Percentiles rank a stretch among this genome's conserved stretches.
Conservation (phyloP, 2,329 filamentous ascomycete species). For the Verticillium nonalfalfae region DNA sequence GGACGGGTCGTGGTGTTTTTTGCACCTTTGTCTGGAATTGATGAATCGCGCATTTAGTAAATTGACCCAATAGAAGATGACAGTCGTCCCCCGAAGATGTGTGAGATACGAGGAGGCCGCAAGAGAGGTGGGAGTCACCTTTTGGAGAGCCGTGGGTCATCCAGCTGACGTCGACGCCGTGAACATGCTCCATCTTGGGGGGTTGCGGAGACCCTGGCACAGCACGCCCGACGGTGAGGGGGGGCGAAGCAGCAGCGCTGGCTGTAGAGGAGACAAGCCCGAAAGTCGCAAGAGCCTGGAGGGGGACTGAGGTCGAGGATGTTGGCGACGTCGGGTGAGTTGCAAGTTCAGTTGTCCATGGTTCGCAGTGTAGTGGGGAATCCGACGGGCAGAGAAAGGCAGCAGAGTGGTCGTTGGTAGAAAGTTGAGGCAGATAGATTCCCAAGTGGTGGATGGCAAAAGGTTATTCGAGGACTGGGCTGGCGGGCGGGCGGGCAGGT, state of each 20-base stretch:
- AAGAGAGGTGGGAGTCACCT: constrained; percentile 47
- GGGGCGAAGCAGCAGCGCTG: not conserved
- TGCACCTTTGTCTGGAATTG: constrained; percentile 2
- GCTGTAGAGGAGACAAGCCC: not conserved
- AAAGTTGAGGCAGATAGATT: not conserved
- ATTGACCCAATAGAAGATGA: not conserved
- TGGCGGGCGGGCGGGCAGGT: not conserved
- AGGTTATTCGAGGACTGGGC: not conserved
- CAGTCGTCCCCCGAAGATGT: not conserved
- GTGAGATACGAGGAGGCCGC: not conserved
- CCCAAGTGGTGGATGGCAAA: not conserved
- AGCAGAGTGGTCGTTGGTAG: not conserved
- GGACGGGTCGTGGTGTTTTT: constrained; percentile 12
- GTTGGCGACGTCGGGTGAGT: not conserved
- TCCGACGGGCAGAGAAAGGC: not conserved
- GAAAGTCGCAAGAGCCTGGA: not conserved
- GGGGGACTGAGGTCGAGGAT: not conserved
- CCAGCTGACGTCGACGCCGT: constrained; percentile 85
- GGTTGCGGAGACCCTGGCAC: not conserved
- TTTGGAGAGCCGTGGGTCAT: constrained; percentile 75
- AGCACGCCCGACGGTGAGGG: not conserved
- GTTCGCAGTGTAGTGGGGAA: not conserved
- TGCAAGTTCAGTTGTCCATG: not conserved
- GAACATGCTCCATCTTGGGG: constrained; percentile 67
- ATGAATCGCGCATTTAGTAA: not conserved